phyloP scores from a whole-genome alignment of 1,284 basidiomycete species.

The Cryptococcus sp. region DNA sequence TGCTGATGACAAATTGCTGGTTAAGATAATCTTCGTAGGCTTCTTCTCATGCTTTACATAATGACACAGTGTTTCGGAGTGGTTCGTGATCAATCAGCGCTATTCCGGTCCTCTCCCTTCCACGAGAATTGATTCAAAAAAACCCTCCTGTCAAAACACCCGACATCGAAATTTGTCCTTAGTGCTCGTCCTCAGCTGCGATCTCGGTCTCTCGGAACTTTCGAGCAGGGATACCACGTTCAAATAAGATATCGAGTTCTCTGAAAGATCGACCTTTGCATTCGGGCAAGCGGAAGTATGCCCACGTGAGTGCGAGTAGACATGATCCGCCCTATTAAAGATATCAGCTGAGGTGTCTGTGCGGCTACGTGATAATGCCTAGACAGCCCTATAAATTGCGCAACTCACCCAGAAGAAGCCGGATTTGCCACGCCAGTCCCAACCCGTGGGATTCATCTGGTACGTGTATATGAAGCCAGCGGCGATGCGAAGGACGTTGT shows the following conservation, averaged over 20 bases:
- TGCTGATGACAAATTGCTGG: too few species aligned
- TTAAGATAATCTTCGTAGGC: too few species aligned
- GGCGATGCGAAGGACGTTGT: conserved; percentile 47
- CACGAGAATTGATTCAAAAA: too few species aligned
- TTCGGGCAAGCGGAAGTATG: too few species aligned
- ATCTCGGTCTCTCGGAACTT: conserved; percentile 48
- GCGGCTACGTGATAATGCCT: not conserved
- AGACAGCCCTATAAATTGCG: not conserved
- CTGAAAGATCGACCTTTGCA: conserved; percentile 51
- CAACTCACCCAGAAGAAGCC: conserved; percentile 22
- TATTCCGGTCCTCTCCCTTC: too few species aligned
- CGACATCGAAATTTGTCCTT: too few species aligned
- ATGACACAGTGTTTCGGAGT: too few species aligned
- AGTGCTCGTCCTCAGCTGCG: conserved; percentile 34
- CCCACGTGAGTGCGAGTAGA: not conserved
- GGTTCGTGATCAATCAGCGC: too few species aligned
- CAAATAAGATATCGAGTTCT: conserved; percentile 53
- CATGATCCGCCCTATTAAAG: not conserved
- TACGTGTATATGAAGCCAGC: conserved; percentile 16
- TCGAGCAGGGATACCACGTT: conserved; percentile 43
- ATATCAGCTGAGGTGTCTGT: not conserved
- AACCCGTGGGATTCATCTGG: conserved; percentile 18
- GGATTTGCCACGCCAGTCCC: conserved; percentile 26
- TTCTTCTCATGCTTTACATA: too few species aligned
- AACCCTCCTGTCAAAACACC: too few species aligned